phyloP scores from a whole-genome alignment of 306 rosid species.

The Ceratonia siliqua region DNA sequence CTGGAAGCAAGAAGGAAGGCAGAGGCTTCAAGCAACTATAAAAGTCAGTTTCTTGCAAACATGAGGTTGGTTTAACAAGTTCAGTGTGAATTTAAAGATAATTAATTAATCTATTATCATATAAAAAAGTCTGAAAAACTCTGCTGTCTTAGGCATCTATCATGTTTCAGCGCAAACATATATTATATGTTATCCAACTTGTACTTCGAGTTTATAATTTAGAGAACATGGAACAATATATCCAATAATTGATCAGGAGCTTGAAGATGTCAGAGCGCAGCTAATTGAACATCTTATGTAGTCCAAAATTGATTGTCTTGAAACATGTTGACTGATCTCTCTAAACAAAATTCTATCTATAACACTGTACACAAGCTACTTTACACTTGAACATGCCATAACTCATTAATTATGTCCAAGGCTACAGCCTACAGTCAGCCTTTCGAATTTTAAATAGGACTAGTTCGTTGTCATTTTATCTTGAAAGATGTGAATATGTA shows the following conservation, averaged over 20 bases:
- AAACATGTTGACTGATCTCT: neutral
- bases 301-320: neutral
- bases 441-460: neutral
- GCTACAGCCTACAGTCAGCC: neutral
- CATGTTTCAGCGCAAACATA: neutral
- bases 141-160: neutral
- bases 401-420: neutral
- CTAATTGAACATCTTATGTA: neutral
- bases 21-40: conserved; percentile 95
- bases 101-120: neutral
- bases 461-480: neutral
- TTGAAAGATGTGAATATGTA: neutral
- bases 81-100: neutral
- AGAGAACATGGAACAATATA: conserved; percentile 8
- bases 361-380: neutral
- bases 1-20: conserved; percentile 98
- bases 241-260: neutral
- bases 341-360: neutral
- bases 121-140: neutral
- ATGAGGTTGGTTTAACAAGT: conserved; percentile 73
- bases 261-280: neutral
- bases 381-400: neutral
- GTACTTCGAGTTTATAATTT: neutral
- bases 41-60: conserved; percentile 96
- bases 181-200: neutral